These are phyloP conservation scores for Suillus discolor DNA, from an alignment of 768 basidiomycete species.

Conservation along the genomic window DNA sequence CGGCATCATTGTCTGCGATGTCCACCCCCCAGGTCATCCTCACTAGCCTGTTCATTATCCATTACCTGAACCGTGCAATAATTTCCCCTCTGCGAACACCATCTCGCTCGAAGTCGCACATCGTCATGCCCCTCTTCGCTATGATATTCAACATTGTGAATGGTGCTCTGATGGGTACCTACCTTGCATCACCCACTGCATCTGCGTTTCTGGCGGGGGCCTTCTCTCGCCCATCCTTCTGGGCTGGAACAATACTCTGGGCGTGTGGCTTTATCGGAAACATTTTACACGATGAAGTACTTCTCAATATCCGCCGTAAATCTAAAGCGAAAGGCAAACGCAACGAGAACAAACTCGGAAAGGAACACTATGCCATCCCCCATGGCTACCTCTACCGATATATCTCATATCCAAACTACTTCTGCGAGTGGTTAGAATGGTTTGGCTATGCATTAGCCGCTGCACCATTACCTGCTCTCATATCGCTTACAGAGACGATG, in stretches of 20 bases:
- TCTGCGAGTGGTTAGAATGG: conserved; percentile 97
- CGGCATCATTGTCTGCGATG: conserved; percentile 34
- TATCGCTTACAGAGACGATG: conserved; percentile 40
- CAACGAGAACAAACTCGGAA: conserved; percentile 24
- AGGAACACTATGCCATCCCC: conserved; percentile 77
- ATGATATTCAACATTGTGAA: conserved; percentile 73
- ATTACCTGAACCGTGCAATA: conserved; percentile 86
- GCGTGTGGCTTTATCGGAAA: conserved; percentile 74
- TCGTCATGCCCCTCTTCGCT: conserved; percentile 58
- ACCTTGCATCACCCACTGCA: conserved; percentile 61
- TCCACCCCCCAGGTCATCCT: conserved; percentile 52
- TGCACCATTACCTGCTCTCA: conserved; percentile 44
- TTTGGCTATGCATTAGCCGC: conserved; percentile 82
- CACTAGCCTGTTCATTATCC: conserved; percentile 60
- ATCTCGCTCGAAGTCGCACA: conserved; percentile 73
- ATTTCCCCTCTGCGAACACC: conserved; percentile 82
- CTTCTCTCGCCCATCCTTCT: conserved; percentile 49
- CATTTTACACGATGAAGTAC: conserved; percentile 86
- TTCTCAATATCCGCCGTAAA: conserved; percentile 77
- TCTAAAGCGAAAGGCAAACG: conserved; percentile 42
- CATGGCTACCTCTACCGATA: conserved; percentile 74
- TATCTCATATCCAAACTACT: conserved; percentile 91
- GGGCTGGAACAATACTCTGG: conserved; percentile 69
- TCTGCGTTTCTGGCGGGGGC: conserved; percentile 42
- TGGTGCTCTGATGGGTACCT: conserved; percentile 60